Conservation (phyloP, 1,284 basidiomycete species). For the Caloboletus firmus region DNA sequence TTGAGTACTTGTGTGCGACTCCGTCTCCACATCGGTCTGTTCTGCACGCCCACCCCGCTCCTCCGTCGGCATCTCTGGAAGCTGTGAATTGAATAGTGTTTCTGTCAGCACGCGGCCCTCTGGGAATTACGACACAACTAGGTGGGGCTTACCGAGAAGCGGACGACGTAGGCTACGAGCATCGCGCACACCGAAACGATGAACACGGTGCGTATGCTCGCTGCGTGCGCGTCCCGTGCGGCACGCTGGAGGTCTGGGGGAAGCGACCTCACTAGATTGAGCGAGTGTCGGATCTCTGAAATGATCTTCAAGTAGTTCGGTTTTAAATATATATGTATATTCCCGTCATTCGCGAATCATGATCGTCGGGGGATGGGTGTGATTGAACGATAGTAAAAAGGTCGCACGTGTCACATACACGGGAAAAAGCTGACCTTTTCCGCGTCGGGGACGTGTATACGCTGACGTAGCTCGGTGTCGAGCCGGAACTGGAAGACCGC, state of each 20-base stretch:
- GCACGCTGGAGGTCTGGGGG: constrained; percentile 47
- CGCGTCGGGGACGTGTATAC: constrained; percentile 10
- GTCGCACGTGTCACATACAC: background rate
- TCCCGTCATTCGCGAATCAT: background rate
- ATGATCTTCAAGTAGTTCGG: constrained; percentile 21
- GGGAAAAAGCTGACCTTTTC: constrained; percentile 8
- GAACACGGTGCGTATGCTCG: constrained; percentile 72
- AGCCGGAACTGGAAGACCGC: constrained; percentile 20
- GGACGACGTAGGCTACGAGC: constrained; percentile 7
- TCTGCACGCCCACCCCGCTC: background rate
- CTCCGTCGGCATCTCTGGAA: constrained; percentile 7
- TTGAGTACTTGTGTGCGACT: no score
- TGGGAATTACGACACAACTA: background rate
- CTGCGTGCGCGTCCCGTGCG: constrained; percentile 70
- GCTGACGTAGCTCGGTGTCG: constrained; percentile 14
- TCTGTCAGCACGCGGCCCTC: background rate
- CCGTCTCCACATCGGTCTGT: constrained; percentile 8
- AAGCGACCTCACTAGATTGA: constrained; percentile 13
- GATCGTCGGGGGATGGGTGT: background rate
- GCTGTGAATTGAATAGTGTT: background rate
- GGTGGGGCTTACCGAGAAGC: constrained; percentile 6
- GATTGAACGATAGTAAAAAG: background rate
- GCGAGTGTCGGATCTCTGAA: constrained; percentile 12
- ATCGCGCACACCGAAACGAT: constrained; percentile 54
- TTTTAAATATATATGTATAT: no score